Base-by-base conservation (phyloP, 1,284 basidiomycete genomes). In the Ceratobasidium sp. region DNA sequence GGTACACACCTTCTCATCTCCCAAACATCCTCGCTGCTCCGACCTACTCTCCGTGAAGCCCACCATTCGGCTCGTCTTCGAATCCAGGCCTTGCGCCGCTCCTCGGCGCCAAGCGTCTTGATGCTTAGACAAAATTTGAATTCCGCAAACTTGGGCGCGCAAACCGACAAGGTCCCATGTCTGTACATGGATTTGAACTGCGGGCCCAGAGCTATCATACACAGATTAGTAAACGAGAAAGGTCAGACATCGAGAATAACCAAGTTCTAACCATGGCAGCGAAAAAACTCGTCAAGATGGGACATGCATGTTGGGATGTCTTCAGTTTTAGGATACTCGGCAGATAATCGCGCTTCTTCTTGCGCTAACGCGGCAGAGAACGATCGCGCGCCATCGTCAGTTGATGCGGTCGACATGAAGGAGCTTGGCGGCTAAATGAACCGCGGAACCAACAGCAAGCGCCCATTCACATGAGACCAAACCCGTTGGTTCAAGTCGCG, bases 21-120 rank as follows among this genome's bases (percentile, higher is more conserved):
- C 96, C 96, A 99, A 2, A 99, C 88, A 76, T 95, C 92, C 80
- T 99, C 96, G 70, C 92, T 93, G 78, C 92, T 94, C 75, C 86
- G 87, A 10, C 80, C 83, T 12, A 92, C 77, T 56, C 94, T 80
- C 56, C 92, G 81, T 38, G 83, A 81, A 1, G 95, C 94, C 92
- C 93, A 96, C 91, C 91, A 94, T 77, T 97, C 93, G 0, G 96
- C 96, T 53, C 91, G 84, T 27, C 92, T 83, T 53, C 83, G 83
- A 68, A 98, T 88, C 94, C 94, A 99, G 7, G 86, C 85, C 65
- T 92, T 86, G 29, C 91, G 84, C 75, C 87, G 86, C 75, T 89
- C 86, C 68, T 96, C 93, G 10, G 86, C 86, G 56, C 89, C 85
- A 78, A 92, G 82, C 27, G 86, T 84, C 77, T 95, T 96, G 72